Conservation (phyloP, 495 filamentous ascomycete genomes). For the Echria macrotheca region DNA sequence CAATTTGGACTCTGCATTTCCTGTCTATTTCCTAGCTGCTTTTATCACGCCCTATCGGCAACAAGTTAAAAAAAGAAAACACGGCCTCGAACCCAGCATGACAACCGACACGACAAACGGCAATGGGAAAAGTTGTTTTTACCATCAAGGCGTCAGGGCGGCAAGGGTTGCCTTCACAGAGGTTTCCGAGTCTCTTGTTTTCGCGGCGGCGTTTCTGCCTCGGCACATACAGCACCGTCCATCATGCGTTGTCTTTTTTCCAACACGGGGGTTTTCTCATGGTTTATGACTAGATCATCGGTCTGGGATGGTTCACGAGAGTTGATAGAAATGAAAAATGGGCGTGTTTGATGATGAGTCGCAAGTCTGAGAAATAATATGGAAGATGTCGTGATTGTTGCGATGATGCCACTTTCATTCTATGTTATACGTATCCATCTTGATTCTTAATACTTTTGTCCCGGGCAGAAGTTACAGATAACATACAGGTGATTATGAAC, state of each 20-base stretch:
- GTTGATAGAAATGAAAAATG: conserved; percentile 20
- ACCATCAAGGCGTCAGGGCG: conserved; percentile 30
- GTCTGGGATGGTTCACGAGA: conserved; percentile 21
- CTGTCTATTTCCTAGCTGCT: conserved; percentile 13
- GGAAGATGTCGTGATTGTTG: background rate
- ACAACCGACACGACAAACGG: conserved; percentile 21
- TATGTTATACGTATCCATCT: too few species aligned
- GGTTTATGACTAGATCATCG: conserved; percentile 31
- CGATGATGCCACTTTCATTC: too few species aligned
- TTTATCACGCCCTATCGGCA: conserved; percentile 5
- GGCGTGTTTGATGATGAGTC: conserved; percentile 13
- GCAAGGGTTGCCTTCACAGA: conserved; percentile 17
- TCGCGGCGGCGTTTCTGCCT: conserved; percentile 10
- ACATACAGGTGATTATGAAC: too few species aligned
- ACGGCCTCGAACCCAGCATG: conserved; percentile 17
- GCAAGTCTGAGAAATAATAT: background rate
- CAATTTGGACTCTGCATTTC: conserved; percentile 5
- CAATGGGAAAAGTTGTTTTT: conserved; percentile 30
- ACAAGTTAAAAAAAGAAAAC: conserved; percentile 10
- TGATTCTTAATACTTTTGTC: too few species aligned
- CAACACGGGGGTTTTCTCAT: conserved; percentile 13
- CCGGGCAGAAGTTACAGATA: too few species aligned
- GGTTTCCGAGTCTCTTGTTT: conserved; percentile 13
- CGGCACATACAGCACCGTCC: conserved; percentile 15
- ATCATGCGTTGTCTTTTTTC: conserved; percentile 16